These are phyloP conservation scores for Talaromyces sp. DNA, from an alignment of 2,329 filamentous ascomycete species.

Conservation along the genomic window DNA sequence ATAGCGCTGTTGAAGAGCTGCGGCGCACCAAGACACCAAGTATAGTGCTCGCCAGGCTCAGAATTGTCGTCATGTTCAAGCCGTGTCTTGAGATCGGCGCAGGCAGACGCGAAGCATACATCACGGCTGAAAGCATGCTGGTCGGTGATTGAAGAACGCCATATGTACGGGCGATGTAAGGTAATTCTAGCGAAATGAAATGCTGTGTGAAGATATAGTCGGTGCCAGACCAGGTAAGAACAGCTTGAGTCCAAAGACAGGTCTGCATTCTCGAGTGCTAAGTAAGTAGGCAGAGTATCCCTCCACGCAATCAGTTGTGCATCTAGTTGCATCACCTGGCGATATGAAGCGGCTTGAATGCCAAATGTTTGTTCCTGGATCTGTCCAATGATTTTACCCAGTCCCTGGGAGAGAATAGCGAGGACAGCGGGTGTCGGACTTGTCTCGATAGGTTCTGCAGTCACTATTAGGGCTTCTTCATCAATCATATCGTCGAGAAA, in stretches of 20 bases:
- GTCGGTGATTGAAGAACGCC: conserved; percentile 39
- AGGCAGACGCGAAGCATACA: conserved; percentile 39
- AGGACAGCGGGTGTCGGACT: no score
- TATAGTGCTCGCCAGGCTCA: conserved; percentile 28
- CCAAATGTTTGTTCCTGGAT: no score
- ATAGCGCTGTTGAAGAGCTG: conserved; percentile 43
- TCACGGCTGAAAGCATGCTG: conserved; percentile 38
- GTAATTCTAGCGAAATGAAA: conserved; percentile 41
- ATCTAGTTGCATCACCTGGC: no score
- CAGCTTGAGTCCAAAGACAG: conserved; percentile 25
- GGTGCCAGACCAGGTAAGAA: conserved; percentile 34
- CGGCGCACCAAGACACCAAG: conserved; percentile 33
- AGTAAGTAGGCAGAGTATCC: no score
- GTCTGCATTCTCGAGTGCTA: conserved; percentile 30
- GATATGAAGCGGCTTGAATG: no score
- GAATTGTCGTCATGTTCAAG: conserved; percentile 26
- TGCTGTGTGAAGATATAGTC: conserved; percentile 36
- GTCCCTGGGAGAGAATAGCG: no score
- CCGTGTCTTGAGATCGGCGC: conserved; percentile 37
- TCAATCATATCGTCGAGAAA: no score
- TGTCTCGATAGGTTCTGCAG: no score
- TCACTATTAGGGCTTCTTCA: no score
- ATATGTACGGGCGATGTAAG: conserved; percentile 37
- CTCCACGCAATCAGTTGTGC: no score
- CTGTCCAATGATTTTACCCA: no score